These are phyloP conservation scores for Cyberlindnera euphorbiae DNA, from an alignment of 805 yeast genomes.

Conservation along the genomic window DNA sequence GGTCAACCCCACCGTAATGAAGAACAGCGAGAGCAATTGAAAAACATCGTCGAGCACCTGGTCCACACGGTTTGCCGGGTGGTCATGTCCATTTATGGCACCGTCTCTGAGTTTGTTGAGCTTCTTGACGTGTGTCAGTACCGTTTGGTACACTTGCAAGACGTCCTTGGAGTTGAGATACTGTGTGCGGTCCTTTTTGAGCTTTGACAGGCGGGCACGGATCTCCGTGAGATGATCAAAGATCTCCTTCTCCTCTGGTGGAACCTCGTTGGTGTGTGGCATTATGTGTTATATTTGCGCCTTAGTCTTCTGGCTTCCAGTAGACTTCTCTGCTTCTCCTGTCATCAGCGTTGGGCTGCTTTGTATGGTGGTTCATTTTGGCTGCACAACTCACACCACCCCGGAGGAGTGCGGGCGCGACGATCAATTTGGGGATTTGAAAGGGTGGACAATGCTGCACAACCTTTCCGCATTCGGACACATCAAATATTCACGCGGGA, in stretches of 20 bases:
- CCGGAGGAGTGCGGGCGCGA: no score
- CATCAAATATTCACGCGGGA: no score
- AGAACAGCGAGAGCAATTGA: conserved; percentile 80
- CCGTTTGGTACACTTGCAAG: conserved; percentile 52
- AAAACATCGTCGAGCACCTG: conserved; percentile 80
- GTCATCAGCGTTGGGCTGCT: no score
- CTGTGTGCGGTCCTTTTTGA: conserved; percentile 61
- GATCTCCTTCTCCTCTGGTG: conserved; percentile 33
- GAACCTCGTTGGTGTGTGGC: conserved; percentile 32
- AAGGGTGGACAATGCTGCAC: not conserved
- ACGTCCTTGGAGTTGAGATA: conserved; percentile 67
- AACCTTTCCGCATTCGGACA: conserved; percentile 3
- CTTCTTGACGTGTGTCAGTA: conserved; percentile 48
- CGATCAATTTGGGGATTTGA: no score
- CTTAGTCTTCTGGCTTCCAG: not conserved
- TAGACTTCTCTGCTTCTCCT: not conserved
- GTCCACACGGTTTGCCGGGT: conserved; percentile 50
- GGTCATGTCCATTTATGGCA: conserved; percentile 16
- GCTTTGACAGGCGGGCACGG: conserved; percentile 37
- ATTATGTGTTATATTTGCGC: conserved; percentile 6
- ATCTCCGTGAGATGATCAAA: conserved; percentile 37
- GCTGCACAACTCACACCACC: no score
- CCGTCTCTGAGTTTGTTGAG: conserved; percentile 39
- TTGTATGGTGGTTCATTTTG: no score
- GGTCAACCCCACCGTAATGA: conserved; percentile 87